phyloP scores from a whole-genome alignment of 306 rosid species.

The Macrotyloma uniflorum region DNA sequence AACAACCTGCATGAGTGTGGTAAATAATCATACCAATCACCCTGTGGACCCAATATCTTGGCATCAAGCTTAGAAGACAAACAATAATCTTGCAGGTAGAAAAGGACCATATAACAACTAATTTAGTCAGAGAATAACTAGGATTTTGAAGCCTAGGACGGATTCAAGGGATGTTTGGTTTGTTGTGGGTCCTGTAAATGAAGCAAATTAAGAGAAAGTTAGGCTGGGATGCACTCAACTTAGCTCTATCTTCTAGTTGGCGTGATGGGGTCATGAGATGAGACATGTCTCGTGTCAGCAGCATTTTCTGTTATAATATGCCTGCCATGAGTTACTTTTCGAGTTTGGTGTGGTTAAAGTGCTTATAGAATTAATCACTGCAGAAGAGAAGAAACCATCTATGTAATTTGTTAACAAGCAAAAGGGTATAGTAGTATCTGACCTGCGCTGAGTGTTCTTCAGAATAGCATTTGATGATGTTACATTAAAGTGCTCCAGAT shows the following conservation, averaged over 20 bases:
- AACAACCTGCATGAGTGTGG: constrained; percentile 13
- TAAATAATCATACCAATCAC: constrained; percentile 35
- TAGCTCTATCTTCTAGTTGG: constrained; percentile 44
- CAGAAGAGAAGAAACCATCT: neutral
- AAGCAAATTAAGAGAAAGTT: constrained; percentile 38
- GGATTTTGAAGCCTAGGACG: constrained; percentile 46
- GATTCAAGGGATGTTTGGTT: constrained; percentile 46
- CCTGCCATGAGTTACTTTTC: constrained; percentile 17
- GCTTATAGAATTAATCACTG: neutral
- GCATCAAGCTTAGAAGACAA: constrained; percentile 51
- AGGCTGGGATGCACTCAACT: constrained; percentile 49
- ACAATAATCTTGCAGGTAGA: constrained; percentile 46
- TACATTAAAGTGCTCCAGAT: constrained; percentile 10
- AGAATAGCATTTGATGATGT: neutral
- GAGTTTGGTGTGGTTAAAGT: constrained; percentile 25
- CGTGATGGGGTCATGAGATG: constrained; percentile 55
- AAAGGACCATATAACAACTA: constrained; percentile 51
- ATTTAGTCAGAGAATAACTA: constrained; percentile 38
- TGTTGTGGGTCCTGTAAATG: constrained; percentile 45
- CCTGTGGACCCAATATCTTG: constrained; percentile 46
- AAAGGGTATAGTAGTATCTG: neutral
- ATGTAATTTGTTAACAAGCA: neutral
- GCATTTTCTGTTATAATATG: constrained; percentile 36
- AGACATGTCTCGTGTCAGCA: constrained; percentile 46
- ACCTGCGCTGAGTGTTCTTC: neutral